Percentiles rank a stretch among this genome's conserved stretches.
These are phyloP conservation scores for Nothophytophthora sp. DNA, from an alignment of 352 stramenopile species.

Conservation along the genomic window DNA sequence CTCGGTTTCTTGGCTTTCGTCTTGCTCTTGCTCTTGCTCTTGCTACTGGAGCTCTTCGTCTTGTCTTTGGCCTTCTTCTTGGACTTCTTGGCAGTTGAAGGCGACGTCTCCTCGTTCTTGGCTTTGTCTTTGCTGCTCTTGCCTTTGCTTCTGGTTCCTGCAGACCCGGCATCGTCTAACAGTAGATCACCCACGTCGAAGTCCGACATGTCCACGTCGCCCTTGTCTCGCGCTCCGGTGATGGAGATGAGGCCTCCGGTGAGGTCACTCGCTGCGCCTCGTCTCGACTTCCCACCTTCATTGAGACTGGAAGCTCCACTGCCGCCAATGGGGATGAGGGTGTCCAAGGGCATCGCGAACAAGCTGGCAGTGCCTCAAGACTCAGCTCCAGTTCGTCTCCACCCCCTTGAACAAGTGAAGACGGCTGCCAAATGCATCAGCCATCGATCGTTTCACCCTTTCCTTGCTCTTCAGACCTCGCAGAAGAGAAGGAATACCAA, in stretches of 20 bases:
- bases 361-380: no score
- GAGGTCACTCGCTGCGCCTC: slow-evolving; percentile 31
- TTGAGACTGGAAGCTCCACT: slow-evolving; percentile 13
- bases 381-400: no score
- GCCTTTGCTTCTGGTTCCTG: no score
- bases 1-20: no score
- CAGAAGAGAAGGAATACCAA: no score
- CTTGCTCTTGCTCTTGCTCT: slow-evolving; percentile 55
- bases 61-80: slow-evolving; percentile 34
- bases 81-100: slow-evolving; percentile 39
- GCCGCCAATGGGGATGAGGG: slow-evolving; percentile 61
- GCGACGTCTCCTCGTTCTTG: no score
- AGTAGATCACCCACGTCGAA: slow-evolving; percentile 66
- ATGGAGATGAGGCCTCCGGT: slow-evolving; percentile 70
- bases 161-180: slow-evolving; percentile 37
- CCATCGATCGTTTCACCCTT: no score
- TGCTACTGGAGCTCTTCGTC: slow-evolving; percentile 28
- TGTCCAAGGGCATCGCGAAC: slow-evolving; percentile 52
- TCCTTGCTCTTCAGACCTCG: no score
- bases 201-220: slow-evolving; percentile 52
- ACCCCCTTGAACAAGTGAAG: no score
- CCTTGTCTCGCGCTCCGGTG: slow-evolving; percentile 18
- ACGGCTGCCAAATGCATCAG: no score
- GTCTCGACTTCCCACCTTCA: slow-evolving; percentile 3
- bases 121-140: no score